Evolutionary conservation across 371 early-diverging fungal species (phyloP), one percentile per base, ranked within the genome.

Genomic region (Actinomucor elegans): DNA sequence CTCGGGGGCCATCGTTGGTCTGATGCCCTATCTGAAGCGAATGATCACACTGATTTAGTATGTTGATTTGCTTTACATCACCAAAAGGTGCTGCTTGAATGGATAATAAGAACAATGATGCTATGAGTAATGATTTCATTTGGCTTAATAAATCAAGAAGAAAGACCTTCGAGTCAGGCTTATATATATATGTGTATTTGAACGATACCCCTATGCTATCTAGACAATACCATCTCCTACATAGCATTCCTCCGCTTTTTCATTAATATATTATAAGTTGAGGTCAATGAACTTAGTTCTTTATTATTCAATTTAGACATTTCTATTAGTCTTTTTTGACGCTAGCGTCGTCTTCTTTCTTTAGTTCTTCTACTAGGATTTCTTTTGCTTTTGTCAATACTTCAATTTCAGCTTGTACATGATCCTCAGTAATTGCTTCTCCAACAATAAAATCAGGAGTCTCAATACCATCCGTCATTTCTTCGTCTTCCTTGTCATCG

Each of bases 341-440:
- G n/a, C n/a, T n/a, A n/a, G n/a, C 49, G 5, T 17, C 15, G 2
- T 53, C 41, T 53, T 43, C 26, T 34, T 28, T 44, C 26, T 15
- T 33, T n/a, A 14, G 20, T 35, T 24, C 45, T 20, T 41, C 41
- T 41, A 23, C 26, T 26, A 41, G 14, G 1, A 71, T 48, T 37
- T 65, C 43, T 32, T 55, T 53, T 11, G 63, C 55, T 32, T 43
- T 55, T 15, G 41, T 36, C 8, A 75, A 49, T 1, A 69, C 69
- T 33, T 59, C 47, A 21, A 71, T 67, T 36, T 75, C 75, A 18
- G 62, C 54, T 20, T 71, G 65, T 3, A 75, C 72, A 47, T 71
- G 69, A 10, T 63, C 55, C 42, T 66, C 69, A 5, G 66, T 61
- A 3, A 69, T 53, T 6, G 50, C 50, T 17, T 69, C 55, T 4